phyloP scores from a whole-genome alignment of 1,139 yeast species.

The Kodamaea ohmeri region DNA sequence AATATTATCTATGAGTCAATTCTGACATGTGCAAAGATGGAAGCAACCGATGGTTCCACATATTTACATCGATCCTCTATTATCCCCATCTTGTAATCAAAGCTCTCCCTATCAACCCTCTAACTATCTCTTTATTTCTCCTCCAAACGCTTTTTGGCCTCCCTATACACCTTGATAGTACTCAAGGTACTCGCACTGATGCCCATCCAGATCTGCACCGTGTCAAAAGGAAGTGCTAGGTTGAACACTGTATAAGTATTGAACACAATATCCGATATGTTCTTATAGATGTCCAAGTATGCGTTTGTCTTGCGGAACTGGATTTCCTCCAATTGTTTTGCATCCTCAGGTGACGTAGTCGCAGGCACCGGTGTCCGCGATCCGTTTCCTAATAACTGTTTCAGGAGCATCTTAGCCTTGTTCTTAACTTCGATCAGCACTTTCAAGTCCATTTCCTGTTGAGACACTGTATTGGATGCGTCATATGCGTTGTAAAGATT shows the following conservation, averaged over 20 bases:
- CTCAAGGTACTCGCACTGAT: constrained; percentile 42
- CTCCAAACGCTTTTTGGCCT: constrained; percentile 30
- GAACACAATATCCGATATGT: constrained; percentile 41
- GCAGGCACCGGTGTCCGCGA: constrained; percentile 8
- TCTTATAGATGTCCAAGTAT: constrained; percentile 42
- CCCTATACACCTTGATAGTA: constrained; percentile 40
- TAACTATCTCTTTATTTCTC: constrained; percentile 4
- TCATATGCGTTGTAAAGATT: constrained; percentile 24
- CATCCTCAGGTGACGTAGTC: constrained; percentile 10
- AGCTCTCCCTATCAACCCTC: too few species aligned
- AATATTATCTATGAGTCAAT: too few species aligned
- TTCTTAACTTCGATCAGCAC: constrained; percentile 27
- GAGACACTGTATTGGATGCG: constrained; percentile 17
- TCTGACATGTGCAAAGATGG: too few species aligned
- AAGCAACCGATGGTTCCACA: too few species aligned
- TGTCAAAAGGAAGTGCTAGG: constrained; percentile 39
- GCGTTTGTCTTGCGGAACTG: constrained; percentile 40
- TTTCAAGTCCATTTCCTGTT: constrained; percentile 25
- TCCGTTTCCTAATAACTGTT: constrained; percentile 32
- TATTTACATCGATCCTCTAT: too few species aligned
- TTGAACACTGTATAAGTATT: constrained; percentile 46
- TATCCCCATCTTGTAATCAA: too few species aligned
- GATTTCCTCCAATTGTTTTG: constrained; percentile 26
- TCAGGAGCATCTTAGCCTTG: constrained; percentile 37
- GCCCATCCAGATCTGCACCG: constrained; percentile 51